Base-by-base conservation (phyloP, 306 rosid genomes). In the Rosa chinensis region DNA sequence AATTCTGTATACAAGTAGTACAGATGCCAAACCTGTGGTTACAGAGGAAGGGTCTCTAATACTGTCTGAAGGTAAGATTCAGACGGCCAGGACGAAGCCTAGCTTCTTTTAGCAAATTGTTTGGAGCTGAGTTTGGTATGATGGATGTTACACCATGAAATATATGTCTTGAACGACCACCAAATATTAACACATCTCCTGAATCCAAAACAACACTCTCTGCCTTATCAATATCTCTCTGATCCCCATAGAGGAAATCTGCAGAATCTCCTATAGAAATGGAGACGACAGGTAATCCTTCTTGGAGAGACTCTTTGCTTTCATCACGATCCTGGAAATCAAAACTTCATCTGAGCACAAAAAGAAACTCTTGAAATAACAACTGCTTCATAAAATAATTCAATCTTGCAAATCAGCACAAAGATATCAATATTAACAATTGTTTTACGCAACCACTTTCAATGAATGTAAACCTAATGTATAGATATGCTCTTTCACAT, bases 211-310 rank as follows among this genome's bases (percentile, higher is more conserved):
- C 17, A 43, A 90, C 79, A 20, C 55, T 82, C 49, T 81, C 87
- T 68, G 94, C 92, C 66, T 79, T 78, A 11, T 77, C 82, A 45
- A 76, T 80, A 56, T 89, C 77, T 81, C 91, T 85, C 66, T 73
- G 61, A 77, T 87, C 87, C 4, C 92, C 97, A 61, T 87, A 90
- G 23, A 90, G 84, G 82, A 93, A 91, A 23, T 90, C 93, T 37
- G 97, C 95, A 17, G 98, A 76, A 87, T 93, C 89, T 13, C 93
- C 97, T 43, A 90, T n/a, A 5, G 90, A 89, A 52, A 93, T 73
- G 52, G 96, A 89, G 49, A 91, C 91, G 4, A 93, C 94, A 1
- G 93, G 94, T 79, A 93, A 87, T 66, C 89, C 89, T 18, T 81
- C 77, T 2, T 0, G 63, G 11, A 91, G 86, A 84, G 88, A 87